A percentile compares a stretch with the other conserved stretches of the same genome.
Conservation (phyloP, 345 rosid species). For the Gossypium rotundifolium region DNA sequence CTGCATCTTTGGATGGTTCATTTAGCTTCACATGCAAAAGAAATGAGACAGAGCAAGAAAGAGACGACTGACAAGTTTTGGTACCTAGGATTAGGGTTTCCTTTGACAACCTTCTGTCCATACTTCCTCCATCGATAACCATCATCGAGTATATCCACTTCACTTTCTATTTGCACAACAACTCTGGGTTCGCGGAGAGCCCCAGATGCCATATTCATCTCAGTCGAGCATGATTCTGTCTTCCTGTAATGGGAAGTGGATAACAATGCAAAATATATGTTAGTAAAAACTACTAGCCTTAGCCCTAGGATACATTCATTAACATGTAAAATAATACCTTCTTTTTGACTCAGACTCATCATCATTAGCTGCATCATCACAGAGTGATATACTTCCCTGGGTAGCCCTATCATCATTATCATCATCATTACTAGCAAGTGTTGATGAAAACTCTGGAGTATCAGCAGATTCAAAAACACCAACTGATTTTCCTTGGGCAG, state of each 20-base stretch:
- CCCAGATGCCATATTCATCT: constrained; percentile 43
- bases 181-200: constrained; percentile 59
- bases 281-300: neutral
- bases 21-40: neutral
- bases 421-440: constrained; percentile 46
- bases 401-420: constrained; percentile 45
- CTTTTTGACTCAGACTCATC: constrained; percentile 57
- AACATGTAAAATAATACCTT: constrained; percentile 26
- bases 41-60: neutral
- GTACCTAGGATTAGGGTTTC: constrained; percentile 75
- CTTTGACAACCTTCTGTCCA: constrained; percentile 70
- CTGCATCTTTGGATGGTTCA: neutral
- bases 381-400: constrained; percentile 32
- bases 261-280: neutral
- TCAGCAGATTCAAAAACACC: constrained; percentile 36
- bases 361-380: constrained; percentile 34
- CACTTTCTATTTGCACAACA: constrained; percentile 64
- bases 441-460: constrained; percentile 47
- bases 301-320: neutral
- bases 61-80: neutral
- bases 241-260: constrained; percentile 31
- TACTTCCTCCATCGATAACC: constrained; percentile 76
- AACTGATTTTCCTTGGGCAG: constrained; percentile 26
- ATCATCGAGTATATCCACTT: constrained; percentile 62
- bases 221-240: constrained; percentile 36